Percentiles rank a stretch among this genome's conserved stretches.
phyloP scores from a whole-genome alignment of 176 grass and related monocot species.

The Pharus latifolius region DNA sequence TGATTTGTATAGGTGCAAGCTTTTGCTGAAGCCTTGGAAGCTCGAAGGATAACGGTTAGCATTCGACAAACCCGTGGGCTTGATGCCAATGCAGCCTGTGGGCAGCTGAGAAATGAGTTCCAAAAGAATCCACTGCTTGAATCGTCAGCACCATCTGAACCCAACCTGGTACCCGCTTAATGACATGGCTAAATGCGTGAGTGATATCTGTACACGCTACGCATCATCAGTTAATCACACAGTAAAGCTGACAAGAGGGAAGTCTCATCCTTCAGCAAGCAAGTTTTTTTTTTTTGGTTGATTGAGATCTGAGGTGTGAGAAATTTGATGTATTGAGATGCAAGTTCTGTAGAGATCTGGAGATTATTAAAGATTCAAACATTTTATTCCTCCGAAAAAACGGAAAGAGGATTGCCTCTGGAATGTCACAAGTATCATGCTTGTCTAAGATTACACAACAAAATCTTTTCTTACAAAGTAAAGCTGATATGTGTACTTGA shows the following conservation, averaged over 20 bases:
- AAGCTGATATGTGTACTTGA: too few relatives aligned
- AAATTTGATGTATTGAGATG: background rate
- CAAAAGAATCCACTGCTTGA: conserved; percentile 71
- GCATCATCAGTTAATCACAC: background rate
- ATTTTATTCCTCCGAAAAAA: background rate
- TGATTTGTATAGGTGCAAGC: conserved; percentile 40
- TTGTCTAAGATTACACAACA: background rate
- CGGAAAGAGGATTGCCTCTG: background rate
- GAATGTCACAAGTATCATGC: background rate
- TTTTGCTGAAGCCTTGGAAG: conserved; percentile 60
- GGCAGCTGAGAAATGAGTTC: conserved; percentile 83
- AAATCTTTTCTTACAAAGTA: background rate
- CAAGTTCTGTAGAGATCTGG: background rate
- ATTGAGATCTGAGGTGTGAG: background rate
- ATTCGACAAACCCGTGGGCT: conserved; percentile 82
- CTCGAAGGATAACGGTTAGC: conserved; percentile 63
- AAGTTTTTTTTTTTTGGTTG: background rate
- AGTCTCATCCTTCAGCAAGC: background rate
- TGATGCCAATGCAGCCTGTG: conserved; percentile 89
- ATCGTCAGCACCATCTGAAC: background rate
- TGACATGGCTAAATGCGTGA: background rate
- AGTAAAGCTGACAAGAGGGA: background rate
- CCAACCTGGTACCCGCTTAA: conserved; percentile 30
- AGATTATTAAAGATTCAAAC: background rate
- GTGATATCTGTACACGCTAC: background rate